A percentile compares a stretch with the other conserved stretches of the same genome.
Conservation (phyloP, 306 rosid species). For the Glycine latifolia region DNA sequence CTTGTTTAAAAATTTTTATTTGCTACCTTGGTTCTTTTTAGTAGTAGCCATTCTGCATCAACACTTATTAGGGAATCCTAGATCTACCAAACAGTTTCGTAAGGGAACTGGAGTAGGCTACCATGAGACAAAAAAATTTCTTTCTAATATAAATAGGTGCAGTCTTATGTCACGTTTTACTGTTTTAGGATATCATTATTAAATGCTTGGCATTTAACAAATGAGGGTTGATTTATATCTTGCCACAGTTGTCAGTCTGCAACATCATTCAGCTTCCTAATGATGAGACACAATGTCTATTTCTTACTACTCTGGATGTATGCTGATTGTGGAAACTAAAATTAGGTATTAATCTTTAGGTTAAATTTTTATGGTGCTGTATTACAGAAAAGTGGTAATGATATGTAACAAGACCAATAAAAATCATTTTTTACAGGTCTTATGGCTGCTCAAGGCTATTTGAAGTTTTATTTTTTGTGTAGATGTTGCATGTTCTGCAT, state of each 20-base stretch:
- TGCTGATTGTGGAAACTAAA: conserved; percentile 14
- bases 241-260: not conserved
- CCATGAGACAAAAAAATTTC: too few relatives aligned
- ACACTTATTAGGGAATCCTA: conserved; percentile 21
- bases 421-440: not conserved
- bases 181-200: not conserved
- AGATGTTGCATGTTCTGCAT: not conserved
- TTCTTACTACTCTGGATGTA: conserved; percentile 23
- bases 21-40: not conserved
- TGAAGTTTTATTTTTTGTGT: not conserved
- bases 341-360: conserved; percentile 22
- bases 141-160: not conserved
- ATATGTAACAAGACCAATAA: not conserved
- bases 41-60: conserved; percentile 12
- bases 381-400: not conserved
- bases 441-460: conserved; percentile 19
- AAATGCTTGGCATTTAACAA: conserved; percentile 34
- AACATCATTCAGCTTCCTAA: conserved; percentile 2
- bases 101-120: too few relatives aligned
- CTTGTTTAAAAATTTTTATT: not conserved
- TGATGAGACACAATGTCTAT: not conserved
- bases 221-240: conserved; percentile 9
- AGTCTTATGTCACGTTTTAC: conserved; percentile 24
- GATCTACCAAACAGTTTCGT: not conserved
- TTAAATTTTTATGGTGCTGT: conserved; percentile 1